phyloP scores from a whole-genome alignment of 1,139 yeast species.

The Hyphopichia pseudoburtonii region DNA sequence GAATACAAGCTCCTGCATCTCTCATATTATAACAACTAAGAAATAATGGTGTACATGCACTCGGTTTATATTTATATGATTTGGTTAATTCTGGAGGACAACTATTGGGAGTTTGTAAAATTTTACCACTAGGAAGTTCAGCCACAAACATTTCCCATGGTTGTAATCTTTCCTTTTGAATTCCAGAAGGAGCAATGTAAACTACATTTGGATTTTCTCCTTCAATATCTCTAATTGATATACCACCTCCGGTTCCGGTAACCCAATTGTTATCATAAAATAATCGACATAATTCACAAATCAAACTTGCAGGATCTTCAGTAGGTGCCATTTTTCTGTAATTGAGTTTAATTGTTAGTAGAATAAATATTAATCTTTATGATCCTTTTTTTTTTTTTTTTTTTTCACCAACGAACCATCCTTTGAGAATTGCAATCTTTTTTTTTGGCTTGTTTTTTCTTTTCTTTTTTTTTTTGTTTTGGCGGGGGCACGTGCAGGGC shows the following conservation, averaged over 20 bases:
- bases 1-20: constrained; percentile 90
- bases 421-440: too few relatives aligned
- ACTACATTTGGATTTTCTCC: constrained; percentile 48
- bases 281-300: constrained; percentile 75
- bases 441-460: too few relatives aligned
- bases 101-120: constrained; percentile 59
- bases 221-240: constrained; percentile 67
- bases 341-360: too few relatives aligned
- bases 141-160: constrained; percentile 85
- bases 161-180: constrained; percentile 83
- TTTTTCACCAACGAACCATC: too few relatives aligned
- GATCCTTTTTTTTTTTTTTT: too few relatives aligned
- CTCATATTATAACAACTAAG: constrained; percentile 70
- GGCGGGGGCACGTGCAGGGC: too few relatives aligned
- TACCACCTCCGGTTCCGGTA: constrained; percentile 96
- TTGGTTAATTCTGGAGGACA: constrained; percentile 40
- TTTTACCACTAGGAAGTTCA: constrained; percentile 52
- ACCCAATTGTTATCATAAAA: constrained; percentile 89
- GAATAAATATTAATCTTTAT: too few relatives aligned
- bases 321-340: too few relatives aligned
- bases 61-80: constrained; percentile 64
- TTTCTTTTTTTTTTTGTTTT: too few relatives aligned
- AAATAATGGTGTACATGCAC: constrained; percentile 91
- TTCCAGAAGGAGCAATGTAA: constrained; percentile 91
- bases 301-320: constrained; percentile 78